Evolutionary conservation across 2,329 filamentous ascomycete genomes (phyloP).

Genomic region (Phialophora chinensis): DNA sequence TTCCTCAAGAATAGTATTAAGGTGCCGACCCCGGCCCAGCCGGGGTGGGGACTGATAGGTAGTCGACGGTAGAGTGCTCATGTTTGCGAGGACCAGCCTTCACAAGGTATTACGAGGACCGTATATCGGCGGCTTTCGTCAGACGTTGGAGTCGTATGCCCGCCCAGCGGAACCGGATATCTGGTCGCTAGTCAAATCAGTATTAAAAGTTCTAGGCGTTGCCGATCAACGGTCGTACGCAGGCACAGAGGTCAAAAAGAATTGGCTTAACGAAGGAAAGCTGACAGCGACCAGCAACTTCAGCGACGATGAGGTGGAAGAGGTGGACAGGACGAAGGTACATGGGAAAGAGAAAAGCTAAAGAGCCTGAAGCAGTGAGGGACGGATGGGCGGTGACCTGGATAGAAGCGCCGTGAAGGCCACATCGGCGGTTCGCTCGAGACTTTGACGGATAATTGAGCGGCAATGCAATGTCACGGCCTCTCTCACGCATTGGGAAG

Average conservation of each 20-base stretch:
- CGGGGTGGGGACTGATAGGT: conserved; percentile 60
- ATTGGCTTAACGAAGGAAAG: conserved; percentile 31
- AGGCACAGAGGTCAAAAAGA: conserved; percentile 11
- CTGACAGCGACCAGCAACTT: conserved; percentile 36
- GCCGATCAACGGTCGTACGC: conserved; percentile 35
- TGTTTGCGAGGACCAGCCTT: conserved; percentile 36
- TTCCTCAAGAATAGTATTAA: conserved; percentile 72
- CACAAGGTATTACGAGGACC: conserved; percentile 16
- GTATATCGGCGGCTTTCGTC: not conserved
- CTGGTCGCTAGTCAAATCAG: conserved; percentile 16
- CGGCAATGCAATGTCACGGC: conserved; percentile 30
- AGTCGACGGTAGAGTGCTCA: conserved; percentile 53
- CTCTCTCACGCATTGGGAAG: conserved; percentile 23
- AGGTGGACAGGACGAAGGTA: conserved; percentile 15
- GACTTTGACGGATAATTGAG: conserved; percentile 17
- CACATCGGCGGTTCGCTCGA: conserved; percentile 28
- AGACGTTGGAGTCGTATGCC: conserved; percentile 6
- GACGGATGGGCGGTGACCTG: conserved; percentile 11
- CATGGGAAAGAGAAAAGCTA: conserved; percentile 22
- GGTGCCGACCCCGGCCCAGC: conserved; percentile 63
- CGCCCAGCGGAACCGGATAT: conserved; percentile 14
- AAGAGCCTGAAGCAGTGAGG: conserved; percentile 21
- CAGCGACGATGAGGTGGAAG: conserved; percentile 30
- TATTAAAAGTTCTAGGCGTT: conserved; percentile 33
- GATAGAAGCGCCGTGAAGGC: conserved; percentile 32